Evolutionary conservation across 371 early-diverging fungal genomes (phyloP), one percentile per base, ranked within the genome.

Genomic region (Coemansia sp.): DNA sequence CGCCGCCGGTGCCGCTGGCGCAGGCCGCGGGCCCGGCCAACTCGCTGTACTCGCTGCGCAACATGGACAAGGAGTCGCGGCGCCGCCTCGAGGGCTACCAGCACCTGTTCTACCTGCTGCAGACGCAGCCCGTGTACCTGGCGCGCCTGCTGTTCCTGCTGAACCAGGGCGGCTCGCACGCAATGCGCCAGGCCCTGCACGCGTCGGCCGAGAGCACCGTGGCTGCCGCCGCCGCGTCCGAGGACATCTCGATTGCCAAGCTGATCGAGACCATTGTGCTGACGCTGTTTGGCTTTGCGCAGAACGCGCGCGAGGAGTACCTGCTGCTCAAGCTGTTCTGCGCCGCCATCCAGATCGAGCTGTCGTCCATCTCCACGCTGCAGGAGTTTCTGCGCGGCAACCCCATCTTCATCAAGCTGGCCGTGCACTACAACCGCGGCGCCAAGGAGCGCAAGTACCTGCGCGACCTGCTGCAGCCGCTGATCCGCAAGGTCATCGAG

Each of bases 301-400:
- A 96, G 67, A 93, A 95, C 76, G 84, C 86, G 9, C 86, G 98
- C 26, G 99, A 99, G 69, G 99, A 99, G 80, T 99, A 94, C 67
- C 74, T 99, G 55, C 80, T 99, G 65, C 87, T 98, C 53, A 93
- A 92, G 71, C 80, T 99, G 63, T 93, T 99, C 80, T 91, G 94
- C 81, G 88, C 85, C 20, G 88, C 92, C 26, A 96, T 98, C 71
- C 85, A 89, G 50, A 87, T 93, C 66, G 95, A 95, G 80, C 84
- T 96, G 52, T 84, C 89, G n/a, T 87, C 88, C 35, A 87, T 94
- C 35, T 69, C 82, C 50, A 88, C 87, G 8, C 78, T 95, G 35
- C 91, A 87, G 43, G 98, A 98, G 71, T 95, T 95, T 76, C 85
- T 93, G 87, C 82, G 92, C 14, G 91, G 93, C 36, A 95, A 97